Evolutionary conservation across 495 filamentous ascomycete genomes (phyloP), one percentile per base, ranked within the genome.

Genomic region (Delitschia confertaspora): DNA sequence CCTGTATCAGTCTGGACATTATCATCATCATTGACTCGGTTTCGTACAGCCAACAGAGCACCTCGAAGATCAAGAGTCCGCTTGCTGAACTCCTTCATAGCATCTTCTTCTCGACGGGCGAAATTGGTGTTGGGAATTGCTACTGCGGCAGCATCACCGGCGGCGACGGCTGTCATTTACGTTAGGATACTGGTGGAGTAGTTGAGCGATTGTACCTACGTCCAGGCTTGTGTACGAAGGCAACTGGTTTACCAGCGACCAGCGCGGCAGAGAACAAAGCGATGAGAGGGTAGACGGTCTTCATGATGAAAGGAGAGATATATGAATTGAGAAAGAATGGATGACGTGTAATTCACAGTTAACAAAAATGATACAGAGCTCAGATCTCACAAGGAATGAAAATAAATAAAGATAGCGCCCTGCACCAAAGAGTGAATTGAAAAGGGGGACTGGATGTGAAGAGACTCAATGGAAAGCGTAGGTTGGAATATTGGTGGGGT

Each of bases 331-430:
- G 42, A 42, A 42, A 35, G 42, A 42, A 30, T 42, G 45, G 24
- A 45, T 31, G 20, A 25, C 20, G 23, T 37, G 26, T 29, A 38
- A 20, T 47, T 20, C 17, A 40, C 47, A 38, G 35, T 45, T 32
- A 51, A 38, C 22, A 39, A 44, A 43, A 36, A 34, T 43, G 44
- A 44, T 17, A 47, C 11, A 47, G 53, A 56, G 53, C 53, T 51
- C 53, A 47, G 53, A 47, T 56, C 52, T 50, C 13, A 38, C 29
- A 29, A 55, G 30, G 27, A 51, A 48, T 17, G 38, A 23, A 47
- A 23, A 23, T 27, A 30, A 17, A 43, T 18, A 38, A 41, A 35
- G 31, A 35, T 29, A 51, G 53, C 51, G 53, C 38, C 47, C 53
- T 33, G 53, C 53, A 56, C 53, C 16, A 36, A 38, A 19, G 32